These are phyloP conservation scores for Blastobotrys proliferans DNA, from an alignment of 1,139 yeast genomes.

Conservation along the genomic window DNA sequence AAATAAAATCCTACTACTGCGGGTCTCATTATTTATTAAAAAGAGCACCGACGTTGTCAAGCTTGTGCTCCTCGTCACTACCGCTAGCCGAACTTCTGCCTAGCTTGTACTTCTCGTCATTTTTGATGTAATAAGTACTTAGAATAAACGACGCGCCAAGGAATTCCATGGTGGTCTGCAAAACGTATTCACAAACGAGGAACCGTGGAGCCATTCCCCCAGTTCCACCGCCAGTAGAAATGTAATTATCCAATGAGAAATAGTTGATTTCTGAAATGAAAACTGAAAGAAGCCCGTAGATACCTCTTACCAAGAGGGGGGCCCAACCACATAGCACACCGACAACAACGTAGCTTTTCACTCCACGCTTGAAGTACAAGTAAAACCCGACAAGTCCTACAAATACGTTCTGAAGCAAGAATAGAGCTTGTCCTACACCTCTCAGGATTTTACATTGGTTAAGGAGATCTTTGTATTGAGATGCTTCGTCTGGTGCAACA, in stretches of 20 bases:
- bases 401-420: conserved; percentile 18
- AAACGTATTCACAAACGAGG: conserved; percentile 20
- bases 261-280: conserved; percentile 15
- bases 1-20: no score
- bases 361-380: conserved; percentile 13
- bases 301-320: conserved; percentile 21
- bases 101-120: conserved; percentile 6
- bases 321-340: conserved; percentile 24
- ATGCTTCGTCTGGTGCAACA: conserved; percentile 1
- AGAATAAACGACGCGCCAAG: conserved; percentile 9
- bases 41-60: no score
- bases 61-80: no score
- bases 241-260: conserved; percentile 19
- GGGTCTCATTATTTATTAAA: no score
- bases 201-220: conserved; percentile 18
- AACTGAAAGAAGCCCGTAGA: background rate
- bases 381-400: conserved; percentile 2
- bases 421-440: conserved; percentile 26
- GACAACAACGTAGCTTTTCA: conserved; percentile 12
- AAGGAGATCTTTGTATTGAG: conserved; percentile 10
- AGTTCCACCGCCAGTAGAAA: no score
- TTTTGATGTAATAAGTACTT: conserved; percentile 7
- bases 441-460: conserved; percentile 21
- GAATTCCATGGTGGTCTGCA: conserved; percentile 24
- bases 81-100: no score